Percentiles rank a stretch among this genome's conserved stretches.
Conservation (phyloP, 306 rosid species). For the Clitoria ternatea region DNA sequence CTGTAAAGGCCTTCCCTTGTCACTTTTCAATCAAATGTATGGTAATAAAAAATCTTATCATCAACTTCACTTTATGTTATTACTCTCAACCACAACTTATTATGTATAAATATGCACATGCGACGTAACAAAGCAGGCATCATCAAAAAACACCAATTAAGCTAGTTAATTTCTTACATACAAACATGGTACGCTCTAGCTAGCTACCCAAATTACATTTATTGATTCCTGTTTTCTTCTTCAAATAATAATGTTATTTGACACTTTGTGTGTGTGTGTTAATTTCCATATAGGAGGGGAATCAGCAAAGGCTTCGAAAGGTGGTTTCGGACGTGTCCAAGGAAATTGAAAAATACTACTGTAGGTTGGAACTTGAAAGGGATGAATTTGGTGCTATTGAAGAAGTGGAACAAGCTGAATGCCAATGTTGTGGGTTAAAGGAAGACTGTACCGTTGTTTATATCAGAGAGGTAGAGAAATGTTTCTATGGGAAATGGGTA, state of each 20-base stretch:
- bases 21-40: conserved; percentile 13
- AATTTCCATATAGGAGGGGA: conserved; percentile 26
- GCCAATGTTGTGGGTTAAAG: conserved; percentile 62
- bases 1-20: conserved; percentile 32
- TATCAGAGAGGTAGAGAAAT: conserved; percentile 34
- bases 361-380: conserved; percentile 2
- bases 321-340: conserved; percentile 37
- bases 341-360: conserved; percentile 31
- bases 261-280: not conserved
- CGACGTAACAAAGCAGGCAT: not conserved
- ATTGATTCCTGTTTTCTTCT: not conserved
- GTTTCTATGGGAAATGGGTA: conserved; percentile 54
- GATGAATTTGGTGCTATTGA: conserved; percentile 8
- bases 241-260: not conserved
- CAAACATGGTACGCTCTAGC: conserved; percentile 28
- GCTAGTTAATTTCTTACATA: conserved; percentile 16
- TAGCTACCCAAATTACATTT: not conserved
- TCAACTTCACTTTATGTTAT: conserved; percentile 20
- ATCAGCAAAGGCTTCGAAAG: conserved; percentile 37
- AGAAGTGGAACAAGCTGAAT: conserved; percentile 50
- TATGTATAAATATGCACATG: not conserved
- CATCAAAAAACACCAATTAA: not conserved
- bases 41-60: not conserved
- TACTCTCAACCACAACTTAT: not conserved
- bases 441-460: conserved; percentile 62